These are phyloP conservation scores for Komagataella pastoris DNA, from an alignment of 805 yeast species.

Conservation along the genomic window DNA sequence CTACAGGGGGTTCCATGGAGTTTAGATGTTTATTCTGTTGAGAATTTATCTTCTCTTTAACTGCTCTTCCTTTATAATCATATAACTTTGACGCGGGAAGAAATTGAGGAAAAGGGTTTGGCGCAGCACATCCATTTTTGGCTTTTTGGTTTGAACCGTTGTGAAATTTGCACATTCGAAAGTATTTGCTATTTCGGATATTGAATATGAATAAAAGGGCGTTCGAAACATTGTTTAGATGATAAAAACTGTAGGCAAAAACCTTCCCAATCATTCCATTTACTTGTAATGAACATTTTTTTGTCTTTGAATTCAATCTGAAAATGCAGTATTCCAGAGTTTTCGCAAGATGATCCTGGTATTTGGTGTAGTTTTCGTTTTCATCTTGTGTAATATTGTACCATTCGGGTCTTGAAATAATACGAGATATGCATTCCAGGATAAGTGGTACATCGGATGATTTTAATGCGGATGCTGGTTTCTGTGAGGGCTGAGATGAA, in stretches of 20 bases:
- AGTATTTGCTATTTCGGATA: slow-evolving; percentile 12
- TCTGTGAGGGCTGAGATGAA: slow-evolving; percentile 10
- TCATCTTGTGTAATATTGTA: slow-evolving; percentile 3
- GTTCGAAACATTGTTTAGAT: slow-evolving; percentile 39
- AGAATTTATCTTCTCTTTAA: slow-evolving; percentile 7
- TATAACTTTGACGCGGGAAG: slow-evolving; percentile 9
- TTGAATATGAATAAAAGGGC: slow-evolving; percentile 44
- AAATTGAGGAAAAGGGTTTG: slow-evolving; percentile 11
- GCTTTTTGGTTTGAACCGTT: background rate
- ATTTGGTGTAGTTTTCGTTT: slow-evolving; percentile 13
- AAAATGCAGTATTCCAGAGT: slow-evolving; percentile 41
- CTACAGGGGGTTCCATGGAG: slow-evolving; percentile 24
- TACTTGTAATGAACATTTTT: slow-evolving; percentile 30
- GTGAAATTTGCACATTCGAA: background rate
- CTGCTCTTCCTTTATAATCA: slow-evolving; percentile 5
- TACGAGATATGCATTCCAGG: slow-evolving; percentile 39
- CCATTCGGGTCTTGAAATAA: slow-evolving; percentile 37
- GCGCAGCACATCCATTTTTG: background rate
- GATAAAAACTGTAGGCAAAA: slow-evolving; percentile 48
- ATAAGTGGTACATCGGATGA: slow-evolving; percentile 34
- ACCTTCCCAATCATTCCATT: slow-evolving; percentile 61
- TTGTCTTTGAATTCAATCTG: slow-evolving; percentile 32
- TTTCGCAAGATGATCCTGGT: slow-evolving; percentile 24
- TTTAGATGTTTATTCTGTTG: slow-evolving; percentile 17
- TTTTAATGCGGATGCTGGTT: slow-evolving; percentile 17